Conservation (phyloP, 495 filamentous ascomycete species). For the Achaetomiella virescens region DNA sequence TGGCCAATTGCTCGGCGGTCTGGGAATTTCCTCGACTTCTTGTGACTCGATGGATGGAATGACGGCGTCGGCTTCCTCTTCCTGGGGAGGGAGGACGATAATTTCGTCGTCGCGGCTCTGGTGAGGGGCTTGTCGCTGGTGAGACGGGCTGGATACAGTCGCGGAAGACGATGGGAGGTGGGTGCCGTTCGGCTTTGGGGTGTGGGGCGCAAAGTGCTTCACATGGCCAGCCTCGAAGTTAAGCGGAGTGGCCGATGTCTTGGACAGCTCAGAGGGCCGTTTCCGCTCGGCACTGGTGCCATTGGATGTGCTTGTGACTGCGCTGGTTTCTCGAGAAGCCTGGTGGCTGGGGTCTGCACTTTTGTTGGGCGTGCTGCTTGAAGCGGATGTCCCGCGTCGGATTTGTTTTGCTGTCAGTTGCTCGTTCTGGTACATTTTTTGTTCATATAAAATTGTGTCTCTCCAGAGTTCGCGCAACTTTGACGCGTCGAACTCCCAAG, state of each 20-base stretch:
- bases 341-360: background rate
- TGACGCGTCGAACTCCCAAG: constrained; percentile 34
- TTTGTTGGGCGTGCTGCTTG: background rate
- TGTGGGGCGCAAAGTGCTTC: background rate
- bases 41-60: constrained; percentile 1
- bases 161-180: background rate
- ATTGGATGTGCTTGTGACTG: background rate
- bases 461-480: constrained; percentile 32
- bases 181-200: background rate
- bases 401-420: constrained; percentile 20
- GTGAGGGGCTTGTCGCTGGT: background rate
- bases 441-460: constrained; percentile 32
- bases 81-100: background rate
- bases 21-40: background rate
- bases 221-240: background rate
- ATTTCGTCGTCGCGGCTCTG: background rate
- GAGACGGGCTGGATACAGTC: background rate
- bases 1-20: background rate
- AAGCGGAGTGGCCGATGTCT: background rate
- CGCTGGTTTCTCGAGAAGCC: background rate
- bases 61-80: background rate
- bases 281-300: background rate
- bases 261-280: background rate
- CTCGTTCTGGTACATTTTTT: constrained; percentile 27
- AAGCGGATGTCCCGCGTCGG: constrained; percentile 11